phyloP scores from a whole-genome alignment of 1,139 yeast species.

The Petasospora fabianii region DNA sequence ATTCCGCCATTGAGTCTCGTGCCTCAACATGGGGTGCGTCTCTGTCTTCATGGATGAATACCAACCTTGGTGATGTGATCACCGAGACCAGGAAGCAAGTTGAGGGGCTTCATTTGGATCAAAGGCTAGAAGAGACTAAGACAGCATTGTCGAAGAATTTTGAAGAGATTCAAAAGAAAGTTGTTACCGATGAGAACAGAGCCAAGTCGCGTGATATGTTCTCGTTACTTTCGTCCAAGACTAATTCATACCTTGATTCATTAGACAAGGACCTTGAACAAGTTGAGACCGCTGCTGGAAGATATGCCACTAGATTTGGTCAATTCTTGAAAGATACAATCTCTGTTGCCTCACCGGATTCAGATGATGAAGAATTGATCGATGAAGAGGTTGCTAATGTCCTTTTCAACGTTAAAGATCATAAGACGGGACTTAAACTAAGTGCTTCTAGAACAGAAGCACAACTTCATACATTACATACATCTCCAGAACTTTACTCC shows the following conservation, averaged over 20 bases:
- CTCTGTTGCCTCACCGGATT: constrained; percentile 32
- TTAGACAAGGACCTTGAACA: constrained; percentile 66
- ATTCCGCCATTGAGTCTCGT: constrained; percentile 17
- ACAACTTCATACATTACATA: constrained; percentile 14
- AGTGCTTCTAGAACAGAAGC: constrained; percentile 20
- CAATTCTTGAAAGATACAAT: constrained; percentile 55
- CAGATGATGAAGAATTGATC: constrained; percentile 26
- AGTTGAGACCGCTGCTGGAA: constrained; percentile 61
- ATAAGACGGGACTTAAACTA: constrained; percentile 18
- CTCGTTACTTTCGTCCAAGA: constrained; percentile 37
- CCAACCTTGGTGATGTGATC: constrained; percentile 16
- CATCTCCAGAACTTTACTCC: constrained; percentile 16
- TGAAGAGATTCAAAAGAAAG: constrained; percentile 13
- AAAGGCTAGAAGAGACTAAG: constrained; percentile 17
- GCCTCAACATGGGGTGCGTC: constrained; percentile 20
- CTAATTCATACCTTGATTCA: constrained; percentile 58
- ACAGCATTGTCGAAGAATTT: constrained; percentile 14
- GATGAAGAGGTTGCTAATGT: constrained; percentile 37
- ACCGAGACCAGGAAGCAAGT: constrained; percentile 19
- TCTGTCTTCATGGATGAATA: constrained; percentile 15
- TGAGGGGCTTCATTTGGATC: constrained; percentile 16
- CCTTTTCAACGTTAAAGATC: constrained; percentile 37
- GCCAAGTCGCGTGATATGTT: constrained; percentile 32
- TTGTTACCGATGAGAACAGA: constrained; percentile 13
- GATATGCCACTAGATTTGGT: constrained; percentile 54